Base-by-base conservation (phyloP, 441 rosid genomes). In the Bocquillonia castaneifolia region DNA sequence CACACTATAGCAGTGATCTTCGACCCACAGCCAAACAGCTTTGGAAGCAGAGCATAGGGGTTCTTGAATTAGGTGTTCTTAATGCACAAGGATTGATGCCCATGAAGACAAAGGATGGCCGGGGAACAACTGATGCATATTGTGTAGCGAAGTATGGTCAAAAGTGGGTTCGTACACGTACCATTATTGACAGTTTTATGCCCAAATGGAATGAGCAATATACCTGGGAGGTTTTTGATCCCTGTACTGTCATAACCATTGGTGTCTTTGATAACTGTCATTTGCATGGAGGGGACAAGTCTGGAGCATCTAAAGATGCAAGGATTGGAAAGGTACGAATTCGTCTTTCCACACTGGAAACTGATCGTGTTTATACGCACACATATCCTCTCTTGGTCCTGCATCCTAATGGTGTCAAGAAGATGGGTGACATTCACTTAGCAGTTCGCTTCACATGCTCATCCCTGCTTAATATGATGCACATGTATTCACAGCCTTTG, bases 151-250 rank as follows among this genome's bases (percentile, higher is more conserved):
- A 93, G 66, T 93, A 89, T 7, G 97, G 99, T 13, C 95, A 85
- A 76, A 93, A 93, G 69, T 93, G 99, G 99, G 72, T 93, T 53
- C 84, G 99, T 23, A 93, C 99, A 0, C 80, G 99, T 72, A 91
- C 99, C 0, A 89, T 91, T 72, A 84, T 91, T 0, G 95, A 91
- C 75, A 93, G 91, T 81, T 87, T 85, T 77, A 83, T 74, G 1
- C 99, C 99, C 6, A 93, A 80, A 78, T 91, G 99, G 99, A 91
- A 93, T 12, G 99, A 93, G 78, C 99, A 93, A 53, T 93, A 93
- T 63, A 93, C 96, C n/a, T 93, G 99, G 97, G 99, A 93, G 77
- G 99, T 91, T 64, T 89, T 73, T 8, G 97, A 93, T 83, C 97
- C 99, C 3, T 93, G 97, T 72, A 93, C 99, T 2, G 99, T 93